Conservation (phyloP, 139 green algal genomes). For the Haematococcus sp. region DNA sequence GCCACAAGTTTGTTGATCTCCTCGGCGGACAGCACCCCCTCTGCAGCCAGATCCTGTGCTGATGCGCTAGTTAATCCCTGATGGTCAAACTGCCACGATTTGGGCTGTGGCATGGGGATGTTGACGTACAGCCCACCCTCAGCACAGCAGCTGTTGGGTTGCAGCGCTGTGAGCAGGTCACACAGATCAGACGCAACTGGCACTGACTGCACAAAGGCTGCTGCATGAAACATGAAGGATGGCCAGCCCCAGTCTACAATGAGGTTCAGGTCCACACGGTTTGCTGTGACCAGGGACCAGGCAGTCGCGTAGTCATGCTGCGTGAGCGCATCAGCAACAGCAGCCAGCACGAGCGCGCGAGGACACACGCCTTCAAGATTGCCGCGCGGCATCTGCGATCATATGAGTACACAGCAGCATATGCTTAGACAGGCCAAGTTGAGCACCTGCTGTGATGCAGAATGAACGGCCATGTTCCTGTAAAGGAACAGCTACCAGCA, state of each 20-base stretch:
- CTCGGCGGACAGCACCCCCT: not conserved
- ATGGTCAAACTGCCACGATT: not conserved
- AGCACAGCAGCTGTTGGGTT: slow-evolving; percentile 35
- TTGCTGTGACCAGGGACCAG: slow-evolving; percentile 54
- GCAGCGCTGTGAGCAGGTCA: slow-evolving; percentile 77
- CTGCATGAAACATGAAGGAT: slow-evolving; percentile 46
- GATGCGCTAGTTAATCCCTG: too few species aligned
- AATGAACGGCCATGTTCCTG: too few species aligned
- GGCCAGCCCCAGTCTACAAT: slow-evolving; percentile 88
- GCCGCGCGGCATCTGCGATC: slow-evolving; percentile 85
- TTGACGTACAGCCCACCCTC: slow-evolving; percentile 65
- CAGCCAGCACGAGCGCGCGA: slow-evolving; percentile 78
- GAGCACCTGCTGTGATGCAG: too few species aligned
- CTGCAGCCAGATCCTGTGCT: not conserved
- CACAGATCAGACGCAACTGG: slow-evolving; percentile 58
- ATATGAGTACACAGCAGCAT: too few species aligned
- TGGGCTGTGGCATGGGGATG: slow-evolving; percentile 16
- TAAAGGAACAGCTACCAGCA: too few species aligned
- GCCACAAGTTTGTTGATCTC: not conserved
- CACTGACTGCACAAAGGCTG: slow-evolving; percentile 42
- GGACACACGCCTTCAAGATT: slow-evolving; percentile 89
- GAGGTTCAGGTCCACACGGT: slow-evolving; percentile 89
- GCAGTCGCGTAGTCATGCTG: slow-evolving; percentile 45
- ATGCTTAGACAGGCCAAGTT: too few species aligned
- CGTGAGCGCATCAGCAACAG: slow-evolving; percentile 54